Conservation (phyloP, 768 basidiomycete genomes). For the Auricularia heimuer region DNA sequence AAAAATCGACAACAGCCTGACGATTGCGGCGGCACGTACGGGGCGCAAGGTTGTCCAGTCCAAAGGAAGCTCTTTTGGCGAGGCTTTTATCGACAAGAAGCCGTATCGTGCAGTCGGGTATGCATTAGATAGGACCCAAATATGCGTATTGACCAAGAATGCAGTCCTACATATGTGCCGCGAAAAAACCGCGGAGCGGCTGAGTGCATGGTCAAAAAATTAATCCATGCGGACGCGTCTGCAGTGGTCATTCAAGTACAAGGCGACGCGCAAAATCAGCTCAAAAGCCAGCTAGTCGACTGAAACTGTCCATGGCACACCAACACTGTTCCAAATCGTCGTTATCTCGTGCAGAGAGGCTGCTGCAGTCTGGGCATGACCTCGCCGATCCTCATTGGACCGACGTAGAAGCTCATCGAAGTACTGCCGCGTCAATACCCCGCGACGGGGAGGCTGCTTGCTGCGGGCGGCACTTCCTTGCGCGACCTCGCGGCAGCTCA, state of each 20-base stretch:
- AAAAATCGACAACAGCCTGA: conserved; percentile 84
- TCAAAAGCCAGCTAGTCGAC: conserved; percentile 61
- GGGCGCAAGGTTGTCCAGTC: conserved; percentile 79
- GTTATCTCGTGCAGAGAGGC: conserved; percentile 36
- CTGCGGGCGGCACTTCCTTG: not conserved
- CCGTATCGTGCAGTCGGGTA: conserved; percentile 76
- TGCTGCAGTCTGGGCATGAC: conserved; percentile 59
- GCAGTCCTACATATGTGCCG: conserved; percentile 49
- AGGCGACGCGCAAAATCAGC: conserved; percentile 63
- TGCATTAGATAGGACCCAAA: conserved; percentile 7
- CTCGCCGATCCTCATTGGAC: conserved; percentile 70
- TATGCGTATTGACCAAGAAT: not conserved
- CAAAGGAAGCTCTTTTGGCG: conserved; percentile 74
- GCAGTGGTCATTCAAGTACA: conserved; percentile 68
- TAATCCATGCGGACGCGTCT: conserved; percentile 57
- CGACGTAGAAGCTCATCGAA: conserved; percentile 80
- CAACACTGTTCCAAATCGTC: conserved; percentile 75
- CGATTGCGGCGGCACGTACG: conserved; percentile 90
- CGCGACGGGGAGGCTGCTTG: not conserved
- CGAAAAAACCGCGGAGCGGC: conserved; percentile 85
- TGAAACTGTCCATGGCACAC: conserved; percentile 85
- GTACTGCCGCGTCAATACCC: conserved; percentile 37
- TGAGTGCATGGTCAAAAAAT: conserved; percentile 88
- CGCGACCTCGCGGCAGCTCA: conserved; percentile 31
- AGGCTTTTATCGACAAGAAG: conserved; percentile 83